Evolutionary conservation across 2,329 filamentous ascomycete species (phyloP).

Genomic region (Neopestalotiopsis clavispora): DNA sequence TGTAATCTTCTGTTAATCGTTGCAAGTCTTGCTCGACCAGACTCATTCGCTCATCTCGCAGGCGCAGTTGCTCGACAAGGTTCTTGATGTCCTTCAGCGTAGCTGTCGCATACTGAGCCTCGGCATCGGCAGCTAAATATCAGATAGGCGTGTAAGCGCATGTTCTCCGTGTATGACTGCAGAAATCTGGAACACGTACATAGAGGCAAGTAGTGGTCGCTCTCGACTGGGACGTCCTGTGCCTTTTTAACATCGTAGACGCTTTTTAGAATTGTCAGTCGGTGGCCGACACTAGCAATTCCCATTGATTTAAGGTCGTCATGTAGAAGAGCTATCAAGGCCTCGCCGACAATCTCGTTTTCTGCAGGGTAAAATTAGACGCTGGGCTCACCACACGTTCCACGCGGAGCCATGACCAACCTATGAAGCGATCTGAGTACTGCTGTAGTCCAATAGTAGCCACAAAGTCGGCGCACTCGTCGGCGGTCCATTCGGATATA

Average conservation of each 20-base stretch:
- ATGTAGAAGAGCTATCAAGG: constrained; percentile 84
- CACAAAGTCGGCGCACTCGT: constrained; percentile 91
- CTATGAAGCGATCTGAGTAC: constrained; percentile 82
- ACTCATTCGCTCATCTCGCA: constrained; percentile 89
- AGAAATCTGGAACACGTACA: constrained; percentile 62
- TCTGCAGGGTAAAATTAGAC: constrained; percentile 55
- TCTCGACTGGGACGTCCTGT: constrained; percentile 88
- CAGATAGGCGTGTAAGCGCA: constrained; percentile 17
- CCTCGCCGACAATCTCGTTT: constrained; percentile 93
- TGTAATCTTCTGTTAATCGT: constrained; percentile 85
- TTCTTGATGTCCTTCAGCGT: constrained; percentile 93
- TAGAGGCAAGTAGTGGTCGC: constrained; percentile 90
- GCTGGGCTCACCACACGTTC: neutral
- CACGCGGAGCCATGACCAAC: constrained; percentile 55
- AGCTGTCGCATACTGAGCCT: constrained; percentile 82
- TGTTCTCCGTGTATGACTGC: neutral
- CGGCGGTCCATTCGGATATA: constrained; percentile 80
- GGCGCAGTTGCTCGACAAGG: constrained; percentile 84
- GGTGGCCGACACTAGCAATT: constrained; percentile 89
- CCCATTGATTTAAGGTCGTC: constrained; percentile 96
- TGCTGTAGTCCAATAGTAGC: constrained; percentile 78
- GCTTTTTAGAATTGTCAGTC: constrained; percentile 91
- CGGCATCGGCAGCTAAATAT: constrained; percentile 80
- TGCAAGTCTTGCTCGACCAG: constrained; percentile 83
- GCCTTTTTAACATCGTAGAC: constrained; percentile 97